Evolutionary conservation across 2,329 filamentous ascomycete species (phyloP).

Genomic region (Stemphylium beticola): DNA sequence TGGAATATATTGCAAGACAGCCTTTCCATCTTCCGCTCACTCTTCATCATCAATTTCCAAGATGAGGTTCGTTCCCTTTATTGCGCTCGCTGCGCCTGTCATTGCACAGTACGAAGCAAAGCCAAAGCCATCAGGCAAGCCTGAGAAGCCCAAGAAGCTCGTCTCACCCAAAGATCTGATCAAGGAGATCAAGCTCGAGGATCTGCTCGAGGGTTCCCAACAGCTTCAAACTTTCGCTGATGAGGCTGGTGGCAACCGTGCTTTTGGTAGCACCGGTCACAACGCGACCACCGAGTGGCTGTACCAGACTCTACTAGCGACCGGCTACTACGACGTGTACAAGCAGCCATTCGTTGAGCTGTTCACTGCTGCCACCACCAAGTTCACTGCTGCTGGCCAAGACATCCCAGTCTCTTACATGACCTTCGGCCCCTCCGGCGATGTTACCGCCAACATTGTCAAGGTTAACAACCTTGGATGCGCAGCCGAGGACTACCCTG

Average conservation of each 20-base stretch:
- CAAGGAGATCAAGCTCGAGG: constrained; percentile 40
- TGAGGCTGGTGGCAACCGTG: constrained; percentile 44
- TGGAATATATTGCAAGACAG: constrained; percentile 4
- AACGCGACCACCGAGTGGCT: constrained; percentile 44
- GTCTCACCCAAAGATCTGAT: constrained; percentile 31
- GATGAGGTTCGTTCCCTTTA: constrained; percentile 40
- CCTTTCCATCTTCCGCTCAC: constrained; percentile 16
- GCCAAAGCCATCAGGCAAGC: constrained; percentile 8
- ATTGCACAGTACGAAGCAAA: constrained; percentile 22
- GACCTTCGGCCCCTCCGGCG: constrained; percentile 69
- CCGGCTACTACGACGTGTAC: constrained; percentile 43
- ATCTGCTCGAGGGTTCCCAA: constrained; percentile 41
- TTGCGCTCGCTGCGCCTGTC: constrained; percentile 32
- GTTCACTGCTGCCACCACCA: constrained; percentile 39
- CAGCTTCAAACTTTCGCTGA: constrained; percentile 43
- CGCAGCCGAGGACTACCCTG: constrained; percentile 64
- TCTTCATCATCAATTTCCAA: constrained; percentile 12
- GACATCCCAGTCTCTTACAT: constrained; percentile 37
- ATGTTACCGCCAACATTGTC: constrained; percentile 64
- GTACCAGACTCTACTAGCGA: constrained; percentile 37
- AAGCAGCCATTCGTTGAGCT: constrained; percentile 46
- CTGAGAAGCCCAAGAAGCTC: constrained; percentile 11
- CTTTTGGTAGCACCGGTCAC: constrained; percentile 45
- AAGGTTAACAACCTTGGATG: constrained; percentile 70
- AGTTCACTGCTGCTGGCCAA: constrained; percentile 31